These are phyloP conservation scores for Cucurbitaria berberidis DNA, from an alignment of 2,329 filamentous ascomycete species.

Conservation along the genomic window DNA sequence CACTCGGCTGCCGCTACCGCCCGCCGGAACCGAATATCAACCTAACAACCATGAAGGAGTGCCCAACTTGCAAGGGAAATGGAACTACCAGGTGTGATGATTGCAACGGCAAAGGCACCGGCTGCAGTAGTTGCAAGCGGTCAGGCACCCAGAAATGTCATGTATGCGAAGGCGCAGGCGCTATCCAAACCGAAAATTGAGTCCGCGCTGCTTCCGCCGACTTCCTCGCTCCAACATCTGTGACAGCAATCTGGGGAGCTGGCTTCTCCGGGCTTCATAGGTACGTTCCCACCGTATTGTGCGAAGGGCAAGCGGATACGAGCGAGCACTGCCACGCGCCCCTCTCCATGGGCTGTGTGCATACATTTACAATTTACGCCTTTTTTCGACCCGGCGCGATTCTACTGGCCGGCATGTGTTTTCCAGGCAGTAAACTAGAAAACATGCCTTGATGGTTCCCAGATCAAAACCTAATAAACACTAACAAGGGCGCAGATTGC, in stretches of 20 bases:
- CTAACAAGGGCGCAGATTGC: conserved; percentile 17
- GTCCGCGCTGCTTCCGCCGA: conserved; percentile 4
- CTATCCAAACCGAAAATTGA: conserved; percentile 40
- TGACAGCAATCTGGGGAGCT: conserved; percentile 11
- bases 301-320: not conserved
- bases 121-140: conserved; percentile 38
- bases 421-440: not conserved
- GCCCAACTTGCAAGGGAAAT: conserved; percentile 42
- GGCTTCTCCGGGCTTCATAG: conserved; percentile 23
- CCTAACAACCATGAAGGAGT: conserved; percentile 38
- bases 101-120: conserved; percentile 39
- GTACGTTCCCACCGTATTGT: conserved; percentile 1
- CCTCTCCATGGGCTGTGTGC: not conserved
- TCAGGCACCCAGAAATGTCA: conserved; percentile 36
- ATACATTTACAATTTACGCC: too few relatives aligned
- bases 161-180: conserved; percentile 43
- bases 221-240: conserved; percentile 7
- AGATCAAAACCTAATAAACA: conserved; percentile 1
- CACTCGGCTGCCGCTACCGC: conserved; percentile 14
- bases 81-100: conserved; percentile 42
- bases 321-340: not conserved
- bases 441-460: not conserved
- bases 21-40: conserved; percentile 10
- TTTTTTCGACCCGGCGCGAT: not conserved
- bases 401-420: not conserved